Conservation (phyloP, 208 protist species). For the Leishmania turanica region DNA sequence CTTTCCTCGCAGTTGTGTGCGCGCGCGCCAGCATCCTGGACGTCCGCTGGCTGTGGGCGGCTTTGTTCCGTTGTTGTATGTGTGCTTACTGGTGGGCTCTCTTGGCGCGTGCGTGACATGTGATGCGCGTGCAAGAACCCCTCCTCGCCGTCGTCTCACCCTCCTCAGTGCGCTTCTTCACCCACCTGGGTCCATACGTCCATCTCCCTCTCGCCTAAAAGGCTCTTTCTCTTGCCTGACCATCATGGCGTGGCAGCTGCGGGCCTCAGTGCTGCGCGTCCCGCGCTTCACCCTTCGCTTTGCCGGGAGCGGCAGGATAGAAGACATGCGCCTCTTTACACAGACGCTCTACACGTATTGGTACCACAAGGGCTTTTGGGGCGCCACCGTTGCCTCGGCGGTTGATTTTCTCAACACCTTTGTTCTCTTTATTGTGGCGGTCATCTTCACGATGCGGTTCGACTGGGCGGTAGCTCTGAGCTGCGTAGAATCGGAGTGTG, state of each 20-base stretch:
- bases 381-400: conserved; percentile 44
- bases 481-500: conserved; percentile 69
- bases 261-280: conserved; percentile 20
- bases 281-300: conserved; percentile 49
- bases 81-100: neutral
- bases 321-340: conserved; percentile 74
- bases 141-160: neutral
- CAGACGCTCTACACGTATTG: conserved; percentile 71
- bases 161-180: neutral
- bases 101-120: neutral
- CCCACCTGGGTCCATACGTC: neutral
- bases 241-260: conserved; percentile 26
- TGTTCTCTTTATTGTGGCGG: conserved; percentile 45
- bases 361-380: conserved; percentile 79
- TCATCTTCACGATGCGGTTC: conserved; percentile 68
- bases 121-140: neutral
- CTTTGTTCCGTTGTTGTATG: neutral
- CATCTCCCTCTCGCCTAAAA: neutral
- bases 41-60: neutral
- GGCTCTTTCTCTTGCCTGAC: neutral
- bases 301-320: conserved; percentile 52
- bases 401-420: conserved; percentile 77
- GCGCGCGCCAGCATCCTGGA: neutral
- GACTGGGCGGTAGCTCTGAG: conserved; percentile 57
- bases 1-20: neutral